Percentiles rank a stretch among this genome's conserved stretches.
These are phyloP conservation scores for Lasiodiplodia gonubiensis DNA, from an alignment of 2,329 filamentous ascomycete species.

Conservation along the genomic window DNA sequence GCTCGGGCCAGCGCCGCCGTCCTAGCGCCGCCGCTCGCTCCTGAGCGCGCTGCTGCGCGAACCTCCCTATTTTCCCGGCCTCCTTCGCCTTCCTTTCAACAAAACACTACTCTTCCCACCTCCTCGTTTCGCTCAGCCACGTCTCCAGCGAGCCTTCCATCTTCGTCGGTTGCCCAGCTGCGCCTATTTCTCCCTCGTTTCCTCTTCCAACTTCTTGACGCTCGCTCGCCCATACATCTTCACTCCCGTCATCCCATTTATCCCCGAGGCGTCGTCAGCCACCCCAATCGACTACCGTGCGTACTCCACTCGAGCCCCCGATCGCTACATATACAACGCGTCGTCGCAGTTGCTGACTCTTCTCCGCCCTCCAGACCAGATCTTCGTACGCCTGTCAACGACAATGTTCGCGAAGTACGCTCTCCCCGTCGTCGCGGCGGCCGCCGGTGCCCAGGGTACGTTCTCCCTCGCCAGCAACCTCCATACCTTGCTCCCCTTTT, in stretches of 20 bases:
- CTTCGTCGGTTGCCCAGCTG: conserved; percentile 30
- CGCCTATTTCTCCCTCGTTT: conserved; percentile 47
- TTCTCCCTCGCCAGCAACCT: conserved; percentile 14
- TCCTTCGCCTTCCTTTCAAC: conserved; percentile 27
- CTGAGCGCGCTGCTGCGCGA: conserved; percentile 25
- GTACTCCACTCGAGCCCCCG: conserved; percentile 27
- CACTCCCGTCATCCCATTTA: conserved; percentile 38
- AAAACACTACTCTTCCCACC: conserved; percentile 29
- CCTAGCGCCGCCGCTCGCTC: conserved; percentile 23
- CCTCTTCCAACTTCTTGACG: conserved; percentile 40
- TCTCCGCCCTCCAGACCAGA: conserved; percentile 34
- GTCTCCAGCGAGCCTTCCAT: conserved; percentile 30
- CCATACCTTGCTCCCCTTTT: neutral
- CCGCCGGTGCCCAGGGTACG: conserved; percentile 59
- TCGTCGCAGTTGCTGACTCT: conserved; percentile 36
- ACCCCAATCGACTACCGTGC: conserved; percentile 39
- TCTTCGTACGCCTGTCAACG: conserved; percentile 35
- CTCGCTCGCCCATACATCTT: conserved; percentile 46
- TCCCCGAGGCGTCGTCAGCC: conserved; percentile 38
- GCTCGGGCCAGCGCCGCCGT: conserved; percentile 17
- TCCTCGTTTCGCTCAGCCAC: conserved; percentile 33
- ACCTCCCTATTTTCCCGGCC: conserved; percentile 30
- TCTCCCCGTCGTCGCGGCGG: conserved; percentile 61
- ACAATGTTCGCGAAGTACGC: conserved; percentile 64
- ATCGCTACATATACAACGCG: conserved; percentile 30